Percentiles rank a stretch among this genome's conserved stretches.
These are phyloP conservation scores for Claviceps spartinae DNA, from an alignment of 2,329 filamentous ascomycete species.

Conservation along the genomic window DNA sequence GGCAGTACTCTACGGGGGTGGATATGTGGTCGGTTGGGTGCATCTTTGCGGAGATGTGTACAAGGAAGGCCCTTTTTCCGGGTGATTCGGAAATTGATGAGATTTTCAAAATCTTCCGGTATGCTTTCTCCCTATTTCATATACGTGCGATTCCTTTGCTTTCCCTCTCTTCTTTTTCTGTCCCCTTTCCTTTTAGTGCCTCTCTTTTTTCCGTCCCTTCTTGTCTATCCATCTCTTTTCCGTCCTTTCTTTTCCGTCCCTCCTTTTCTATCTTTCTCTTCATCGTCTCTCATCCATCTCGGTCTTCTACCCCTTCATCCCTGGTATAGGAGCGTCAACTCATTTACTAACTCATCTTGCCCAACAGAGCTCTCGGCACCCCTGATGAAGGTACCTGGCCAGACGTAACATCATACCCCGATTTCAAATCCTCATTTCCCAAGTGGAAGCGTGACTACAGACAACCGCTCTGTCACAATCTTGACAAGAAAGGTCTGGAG, in stretches of 20 bases:
- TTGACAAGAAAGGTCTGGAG: slow-evolving; percentile 60
- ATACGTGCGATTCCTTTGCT: too few relatives aligned
- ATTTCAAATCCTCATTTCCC: slow-evolving; percentile 85
- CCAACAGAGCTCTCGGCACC: slow-evolving; percentile 57
- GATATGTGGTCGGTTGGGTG: slow-evolving; percentile 95
- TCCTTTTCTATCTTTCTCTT: background rate
- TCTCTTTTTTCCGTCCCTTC: background rate
- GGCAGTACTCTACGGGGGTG: slow-evolving; percentile 86
- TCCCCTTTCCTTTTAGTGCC: too few relatives aligned
- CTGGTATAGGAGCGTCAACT: too few relatives aligned
- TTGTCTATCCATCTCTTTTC: background rate
- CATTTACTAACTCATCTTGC: background rate
- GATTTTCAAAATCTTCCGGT: slow-evolving; percentile 55
- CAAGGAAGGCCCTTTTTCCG: slow-evolving; percentile 80
- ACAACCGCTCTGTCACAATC: slow-evolving; percentile 51
- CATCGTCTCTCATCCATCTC: too few relatives aligned
- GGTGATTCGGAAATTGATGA: slow-evolving; percentile 58
- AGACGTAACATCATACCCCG: slow-evolving; percentile 85
- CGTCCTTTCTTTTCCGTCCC: background rate
- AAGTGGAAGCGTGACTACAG: slow-evolving; percentile 70
- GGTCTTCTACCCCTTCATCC: too few relatives aligned
- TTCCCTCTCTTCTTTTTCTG: too few relatives aligned
- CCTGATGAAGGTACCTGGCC: slow-evolving; percentile 75
- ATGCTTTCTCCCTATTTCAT: slow-evolving; percentile 13
- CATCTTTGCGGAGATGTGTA: slow-evolving; percentile 96